Conservation (phyloP, 495 filamentous ascomycete genomes). For the Penicillium dipodomyicola region DNA sequence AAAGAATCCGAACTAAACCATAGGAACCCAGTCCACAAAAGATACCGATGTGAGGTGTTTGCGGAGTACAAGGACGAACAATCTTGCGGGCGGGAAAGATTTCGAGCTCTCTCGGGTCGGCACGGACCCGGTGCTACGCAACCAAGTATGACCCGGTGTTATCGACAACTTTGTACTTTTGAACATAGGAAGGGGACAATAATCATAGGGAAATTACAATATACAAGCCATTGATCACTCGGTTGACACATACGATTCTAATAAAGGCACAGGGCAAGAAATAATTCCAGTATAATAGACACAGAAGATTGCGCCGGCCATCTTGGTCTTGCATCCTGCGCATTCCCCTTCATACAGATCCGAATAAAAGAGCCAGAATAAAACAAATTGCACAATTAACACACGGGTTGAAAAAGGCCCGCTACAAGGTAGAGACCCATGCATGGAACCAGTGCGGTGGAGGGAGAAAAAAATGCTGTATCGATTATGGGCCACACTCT, state of each 20-base stretch:
- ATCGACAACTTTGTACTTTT: background rate
- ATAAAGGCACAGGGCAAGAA: slow-evolving; percentile 5
- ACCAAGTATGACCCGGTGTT: background rate
- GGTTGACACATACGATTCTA: background rate
- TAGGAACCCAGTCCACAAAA: slow-evolving; percentile 6
- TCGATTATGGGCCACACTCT: slow-evolving; percentile 19
- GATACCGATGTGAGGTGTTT: slow-evolving; percentile 4
- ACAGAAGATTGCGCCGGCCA: slow-evolving; percentile 31
- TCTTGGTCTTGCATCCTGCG: slow-evolving; percentile 33
- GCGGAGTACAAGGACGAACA: slow-evolving; percentile 17
- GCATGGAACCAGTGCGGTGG: slow-evolving; percentile 17
- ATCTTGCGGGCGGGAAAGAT: slow-evolving; percentile 31
- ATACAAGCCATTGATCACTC: background rate
- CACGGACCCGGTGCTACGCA: slow-evolving; percentile 30
- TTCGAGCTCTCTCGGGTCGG: slow-evolving; percentile 34
- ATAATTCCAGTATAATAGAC: slow-evolving; percentile 33
- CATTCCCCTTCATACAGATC: slow-evolving; percentile 34
- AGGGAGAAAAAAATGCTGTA: slow-evolving; percentile 17
- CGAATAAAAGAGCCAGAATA: slow-evolving; percentile 24
- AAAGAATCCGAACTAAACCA: slow-evolving; percentile 11
- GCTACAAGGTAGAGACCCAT: slow-evolving; percentile 21
- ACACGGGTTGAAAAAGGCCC: slow-evolving; percentile 31
- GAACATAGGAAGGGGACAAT: background rate
- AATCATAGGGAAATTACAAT: background rate
- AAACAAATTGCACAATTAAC: slow-evolving; percentile 32